Base-by-base conservation (phyloP, 306 rosid genomes). In the Rosa rugosa region DNA sequence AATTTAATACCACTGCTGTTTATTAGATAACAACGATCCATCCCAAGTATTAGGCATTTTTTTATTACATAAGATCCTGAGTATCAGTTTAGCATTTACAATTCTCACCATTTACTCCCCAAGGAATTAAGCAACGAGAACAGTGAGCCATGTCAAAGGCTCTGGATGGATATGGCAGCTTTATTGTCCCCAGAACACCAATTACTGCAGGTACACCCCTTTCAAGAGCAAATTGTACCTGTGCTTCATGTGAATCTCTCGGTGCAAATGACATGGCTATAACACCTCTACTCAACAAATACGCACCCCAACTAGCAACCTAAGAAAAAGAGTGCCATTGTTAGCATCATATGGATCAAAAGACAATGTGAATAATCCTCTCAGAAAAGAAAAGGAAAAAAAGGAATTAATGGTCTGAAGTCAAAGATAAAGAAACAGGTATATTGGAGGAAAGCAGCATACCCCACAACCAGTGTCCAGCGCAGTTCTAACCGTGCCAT, bases 401-500 rank as follows among this genome's bases (percentile, higher is more conserved):
- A 27, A 27, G 31, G 31, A 27, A 51, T 13, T 36, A 67, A 36
- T 45, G 45, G 8, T 20, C 25, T 54, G 45, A 75, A 69, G 23
- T 47, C 20, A 67, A 57, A 22, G 56, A n/a, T 10, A 47, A 78
- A 41, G 56, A 70, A 77, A 75, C 41, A 25, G 75, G 49, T 44
- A 22, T 42, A 66, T n/a, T 65, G 68, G 60, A 41, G 45, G 62
- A 65, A 73, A 50, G 50, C 66, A 79, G 64, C 95, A 75, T 91
- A 95, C 99, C 97, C 99, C 99, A n/a, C 99, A 95, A 64, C 99
- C 99, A 80, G 99, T 95, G 83, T 95, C 99, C 27, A 95, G 79
- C 2, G 99, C 99, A 49, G 98, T 95, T 81, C 99, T 90, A 77
- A 92, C 98, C 5, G 90, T 90, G 63, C 99, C 99, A 76, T 95